Conservation (phyloP, 1,284 basidiomycete species). For the Leccinum angustisporum region DNA sequence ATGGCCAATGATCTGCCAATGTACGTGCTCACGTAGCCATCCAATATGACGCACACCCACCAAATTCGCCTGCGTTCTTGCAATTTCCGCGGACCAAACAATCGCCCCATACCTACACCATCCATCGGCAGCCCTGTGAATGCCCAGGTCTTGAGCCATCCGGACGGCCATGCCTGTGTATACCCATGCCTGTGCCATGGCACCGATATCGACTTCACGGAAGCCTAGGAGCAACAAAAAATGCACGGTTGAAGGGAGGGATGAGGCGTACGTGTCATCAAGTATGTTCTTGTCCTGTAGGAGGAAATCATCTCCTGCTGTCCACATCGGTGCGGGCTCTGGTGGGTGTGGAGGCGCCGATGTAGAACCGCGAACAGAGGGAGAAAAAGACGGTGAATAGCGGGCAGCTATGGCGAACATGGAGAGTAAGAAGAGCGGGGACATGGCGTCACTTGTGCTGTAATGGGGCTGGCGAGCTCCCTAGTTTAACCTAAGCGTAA, state of each 20-base stretch:
- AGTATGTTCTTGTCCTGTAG: constrained; percentile 70
- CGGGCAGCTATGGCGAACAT: constrained; percentile 80
- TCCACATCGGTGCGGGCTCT: constrained; percentile 75
- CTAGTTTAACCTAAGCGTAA: constrained; percentile 21
- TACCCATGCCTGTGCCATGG: constrained; percentile 85
- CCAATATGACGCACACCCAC: constrained; percentile 80
- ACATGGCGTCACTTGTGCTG: constrained; percentile 46
- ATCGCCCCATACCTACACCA: constrained; percentile 53
- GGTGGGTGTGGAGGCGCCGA: constrained; percentile 40
- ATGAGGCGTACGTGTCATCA: constrained; percentile 63
- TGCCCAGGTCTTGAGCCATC: constrained; percentile 85
- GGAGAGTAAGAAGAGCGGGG: constrained; percentile 67
- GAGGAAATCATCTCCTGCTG: constrained; percentile 75
- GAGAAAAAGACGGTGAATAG: constrained; percentile 45
- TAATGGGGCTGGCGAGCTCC: constrained; percentile 38
- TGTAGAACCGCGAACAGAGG: constrained; percentile 40
- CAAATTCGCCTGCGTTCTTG: constrained; percentile 77
- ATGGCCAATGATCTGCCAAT: constrained; percentile 80
- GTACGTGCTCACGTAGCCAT: constrained; percentile 79
- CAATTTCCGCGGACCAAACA: constrained; percentile 68
- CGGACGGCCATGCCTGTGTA: constrained; percentile 78
- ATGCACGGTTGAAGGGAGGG: constrained; percentile 68
- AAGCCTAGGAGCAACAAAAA: constrained; percentile 78
- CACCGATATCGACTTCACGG: constrained; percentile 82
- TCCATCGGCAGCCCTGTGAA: constrained; percentile 81